These are phyloP conservation scores for Fusarium avenaceum DNA, from an alignment of 2,329 filamentous ascomycete genomes.

Conservation along the genomic window DNA sequence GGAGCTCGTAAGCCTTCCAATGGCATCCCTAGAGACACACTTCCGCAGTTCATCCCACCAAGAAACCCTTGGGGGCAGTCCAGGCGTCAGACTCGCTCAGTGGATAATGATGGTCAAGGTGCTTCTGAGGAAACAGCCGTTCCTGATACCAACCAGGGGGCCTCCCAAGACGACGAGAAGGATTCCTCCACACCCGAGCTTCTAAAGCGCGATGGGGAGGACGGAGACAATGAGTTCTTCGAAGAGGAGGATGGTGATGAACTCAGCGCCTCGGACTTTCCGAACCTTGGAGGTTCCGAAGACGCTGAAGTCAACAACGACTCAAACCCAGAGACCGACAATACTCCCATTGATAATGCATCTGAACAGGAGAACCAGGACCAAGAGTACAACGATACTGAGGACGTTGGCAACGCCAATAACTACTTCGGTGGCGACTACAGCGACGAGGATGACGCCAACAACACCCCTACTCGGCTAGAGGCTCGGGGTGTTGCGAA, in stretches of 20 bases:
- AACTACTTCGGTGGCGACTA: conserved; percentile 29
- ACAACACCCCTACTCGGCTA: conserved; percentile 22
- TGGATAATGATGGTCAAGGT: not conserved
- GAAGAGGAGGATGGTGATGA: conserved; percentile 26
- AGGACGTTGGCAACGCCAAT: conserved; percentile 11
- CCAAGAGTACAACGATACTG: not conserved
- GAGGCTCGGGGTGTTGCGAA: conserved; percentile 33
- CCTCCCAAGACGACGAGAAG: not conserved
- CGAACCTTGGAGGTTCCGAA: conserved; percentile 15
- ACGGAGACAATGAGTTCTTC: conserved; percentile 12
- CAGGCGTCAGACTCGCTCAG: conserved; percentile 23
- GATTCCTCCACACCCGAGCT: conserved; percentile 8
- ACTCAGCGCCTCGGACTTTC: conserved; percentile 19
- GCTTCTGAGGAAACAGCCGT: conserved; percentile 8
- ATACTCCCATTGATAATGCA: not conserved
- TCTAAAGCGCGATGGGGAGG: conserved; percentile 15
- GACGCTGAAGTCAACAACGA: not conserved
- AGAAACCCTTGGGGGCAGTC: conserved; percentile 25
- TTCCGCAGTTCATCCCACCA: conserved; percentile 22
- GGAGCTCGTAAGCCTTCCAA: conserved; percentile 16
- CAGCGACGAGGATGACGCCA: conserved; percentile 22
- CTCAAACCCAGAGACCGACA: conserved; percentile 2
- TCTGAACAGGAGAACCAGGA: conserved; percentile 8
- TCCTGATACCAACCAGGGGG: conserved; percentile 13
- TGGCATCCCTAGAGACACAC: conserved; percentile 19